phyloP scores from a whole-genome alignment of 2,329 filamentous ascomycete genomes.

The Periconia macrospinosa region DNA sequence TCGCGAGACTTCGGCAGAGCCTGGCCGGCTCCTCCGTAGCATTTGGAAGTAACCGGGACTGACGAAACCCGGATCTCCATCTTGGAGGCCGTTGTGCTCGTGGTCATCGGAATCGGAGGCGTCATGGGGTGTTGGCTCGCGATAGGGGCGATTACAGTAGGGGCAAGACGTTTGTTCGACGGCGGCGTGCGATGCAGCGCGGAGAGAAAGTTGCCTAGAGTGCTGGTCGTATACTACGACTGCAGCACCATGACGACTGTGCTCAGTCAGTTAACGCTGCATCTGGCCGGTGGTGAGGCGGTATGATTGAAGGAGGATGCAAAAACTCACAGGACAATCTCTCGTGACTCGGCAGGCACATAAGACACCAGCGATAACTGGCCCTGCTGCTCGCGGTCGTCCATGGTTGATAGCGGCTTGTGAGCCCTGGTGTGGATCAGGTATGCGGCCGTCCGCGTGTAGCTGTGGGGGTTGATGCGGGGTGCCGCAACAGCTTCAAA shows the following conservation, averaged over 20 bases:
- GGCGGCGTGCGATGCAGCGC: slow-evolving; percentile 57
- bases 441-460: neutral
- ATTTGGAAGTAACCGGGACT: slow-evolving; percentile 95
- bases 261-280: slow-evolving; percentile 14
- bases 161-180: slow-evolving; percentile 75
- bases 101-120: slow-evolving; percentile 36
- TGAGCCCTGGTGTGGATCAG: neutral
- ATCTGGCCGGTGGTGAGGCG: too few species aligned
- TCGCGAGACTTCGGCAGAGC: slow-evolving; percentile 51
- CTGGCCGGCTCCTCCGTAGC: slow-evolving; percentile 66
- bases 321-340: slow-evolving; percentile 74
- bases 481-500: neutral
- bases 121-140: slow-evolving; percentile 45
- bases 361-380: slow-evolving; percentile 76
- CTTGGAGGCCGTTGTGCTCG: slow-evolving; percentile 33
- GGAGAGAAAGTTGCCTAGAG: slow-evolving; percentile 83
- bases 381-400: slow-evolving; percentile 33
- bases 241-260: slow-evolving; percentile 86
- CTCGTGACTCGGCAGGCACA: slow-evolving; percentile 69
- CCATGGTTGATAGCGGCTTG: slow-evolving; percentile 17
- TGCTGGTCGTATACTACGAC: slow-evolving; percentile 88
- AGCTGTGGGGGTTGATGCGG: neutral
- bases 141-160: slow-evolving; percentile 79
- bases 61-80: slow-evolving; percentile 68
- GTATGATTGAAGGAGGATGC: too few species aligned